These are phyloP conservation scores for Cladophialophora exuberans DNA, from an alignment of 2,329 filamentous ascomycete genomes.

Conservation along the genomic window DNA sequence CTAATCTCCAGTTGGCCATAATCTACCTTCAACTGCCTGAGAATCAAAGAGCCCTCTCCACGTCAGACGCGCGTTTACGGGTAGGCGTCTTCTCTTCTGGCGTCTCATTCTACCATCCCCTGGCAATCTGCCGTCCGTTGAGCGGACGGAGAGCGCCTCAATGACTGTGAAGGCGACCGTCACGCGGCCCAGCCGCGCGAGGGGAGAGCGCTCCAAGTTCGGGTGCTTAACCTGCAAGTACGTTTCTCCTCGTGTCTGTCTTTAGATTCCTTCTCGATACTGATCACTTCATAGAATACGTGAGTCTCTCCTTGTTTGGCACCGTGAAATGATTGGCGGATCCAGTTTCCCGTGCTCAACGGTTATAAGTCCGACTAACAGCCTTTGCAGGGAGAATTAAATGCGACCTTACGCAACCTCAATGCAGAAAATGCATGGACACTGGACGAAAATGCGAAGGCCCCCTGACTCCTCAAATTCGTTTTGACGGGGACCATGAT, in stretches of 20 bases:
- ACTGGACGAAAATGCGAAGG: slow-evolving; percentile 35
- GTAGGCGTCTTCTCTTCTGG: too few relatives aligned
- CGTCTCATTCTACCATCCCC: neutral
- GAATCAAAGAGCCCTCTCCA: too few relatives aligned
- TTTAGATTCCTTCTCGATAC: too few relatives aligned
- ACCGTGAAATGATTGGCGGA: neutral
- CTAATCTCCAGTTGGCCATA: neutral
- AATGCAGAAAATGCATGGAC: slow-evolving; percentile 33
- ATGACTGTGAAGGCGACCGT: slow-evolving; percentile 7
- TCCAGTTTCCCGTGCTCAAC: neutral
- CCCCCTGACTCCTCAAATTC: slow-evolving; percentile 20
- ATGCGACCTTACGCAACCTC: slow-evolving; percentile 36
- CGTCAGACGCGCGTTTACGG: neutral
- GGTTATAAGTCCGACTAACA: slow-evolving; percentile 6
- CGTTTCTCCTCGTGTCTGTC: neutral
- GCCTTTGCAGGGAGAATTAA: slow-evolving; percentile 33
- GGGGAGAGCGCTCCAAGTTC: slow-evolving; percentile 24
- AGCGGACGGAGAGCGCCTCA: too few relatives aligned
- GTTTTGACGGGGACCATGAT: slow-evolving; percentile 13
- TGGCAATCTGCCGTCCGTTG: neutral
- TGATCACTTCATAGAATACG: slow-evolving; percentile 6
- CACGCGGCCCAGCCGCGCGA: slow-evolving; percentile 12
- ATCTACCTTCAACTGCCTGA: neutral
- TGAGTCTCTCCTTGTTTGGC: neutral
- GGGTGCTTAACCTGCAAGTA: slow-evolving; percentile 33